Base-by-base conservation (phyloP, 768 basidiomycete genomes). In the Coprinellus micaceus region DNA sequence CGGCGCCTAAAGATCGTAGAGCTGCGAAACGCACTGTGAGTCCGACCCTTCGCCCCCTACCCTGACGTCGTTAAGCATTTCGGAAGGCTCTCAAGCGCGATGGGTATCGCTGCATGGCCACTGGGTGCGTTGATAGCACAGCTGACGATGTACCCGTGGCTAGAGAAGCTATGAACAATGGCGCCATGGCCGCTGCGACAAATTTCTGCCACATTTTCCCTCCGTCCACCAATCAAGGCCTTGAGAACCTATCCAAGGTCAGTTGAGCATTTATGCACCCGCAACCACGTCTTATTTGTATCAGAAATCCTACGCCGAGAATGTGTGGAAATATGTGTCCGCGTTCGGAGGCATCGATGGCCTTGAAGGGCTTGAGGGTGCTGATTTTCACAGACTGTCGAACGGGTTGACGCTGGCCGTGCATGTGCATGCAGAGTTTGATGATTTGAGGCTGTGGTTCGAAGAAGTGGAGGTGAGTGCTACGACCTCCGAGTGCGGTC, bases 1-100 rank as follows among this genome's bases (percentile, higher is more conserved):
- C 46, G 1, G 52, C 45, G 17, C 54, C 60, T 10, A 30, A 41
- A 33, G 44, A 49, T 37, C 54, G 52, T 33, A 52, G 2, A 4
- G 29, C 48, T n/a, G 53, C 60, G 24, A 61, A 58, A 53, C 21
- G 28, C 22, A 44, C 57, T 26, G 60, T 61, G 22, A 53, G 58
- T 49, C 15, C 19, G 4, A 22, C 26, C 17, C 13, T 29, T 12
- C 3, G 15, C 48, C 29, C 51, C 44, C 43, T 26, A 13, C 54
- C 52, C 40, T 30, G 28, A 21, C 25, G 9, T 37, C 22, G 25
- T 19, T 1, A 11, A 17, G 33, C 33, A 43, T 25, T 5, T 54
- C 33, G 39, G 28, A 45, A 61, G 57, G 60, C 60, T 21, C 37
- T 61, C 28, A 25, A 30, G 19, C 60, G 57, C 19, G 53, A 61